Base-by-base conservation (phyloP, 768 basidiomycete species). In the Calocera cornea region DNA sequence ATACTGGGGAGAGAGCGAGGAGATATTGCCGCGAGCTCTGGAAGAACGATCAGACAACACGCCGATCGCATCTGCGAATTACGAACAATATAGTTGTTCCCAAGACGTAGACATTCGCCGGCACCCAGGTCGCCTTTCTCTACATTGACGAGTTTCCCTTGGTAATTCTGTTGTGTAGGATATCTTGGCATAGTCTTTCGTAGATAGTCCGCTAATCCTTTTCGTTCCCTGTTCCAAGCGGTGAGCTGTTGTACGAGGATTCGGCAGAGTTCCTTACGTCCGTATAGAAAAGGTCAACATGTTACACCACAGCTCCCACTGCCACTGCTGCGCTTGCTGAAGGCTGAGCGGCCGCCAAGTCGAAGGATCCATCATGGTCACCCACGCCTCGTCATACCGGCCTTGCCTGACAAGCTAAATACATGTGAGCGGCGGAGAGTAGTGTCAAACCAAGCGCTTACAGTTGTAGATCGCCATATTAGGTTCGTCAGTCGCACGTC, bases 221-320 rank as follows among this genome's bases (percentile, higher is more conserved):
- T 60, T 33, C 54, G 11, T 22, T 60, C 54, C 2, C 54, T 60
- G 24, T 27, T 2, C 2, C 11, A 11, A 19, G 11, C 24, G 8
- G 27, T 60, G 27, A 33, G 14, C 31, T 10, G 22, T 5, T 27
- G 31, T 11, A 60, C 8, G 5, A 2, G 2, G 7, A 12, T 31
- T 60, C 27, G 31, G 54, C 31, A 29, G 31, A 60, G 8, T 22
- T 33, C 7, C 54, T 60, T 16, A 60, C 54, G 27, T 60, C 10
- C 54, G 54, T 2, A 60, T 60, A 31, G 54, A 11, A 19, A 60
- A 60, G 31, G 54, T 60, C 27, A 60, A 27, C 54, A 60, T 60
- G 54, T 60, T 60, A 33, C 54, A 60, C 54, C 54, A 60, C 16
- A 60, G 54, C 19, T 60, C 54, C 54, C 54, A 60, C 31, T 60